Percentiles rank a stretch among this genome's conserved stretches.
Evolutionary conservation across 1,284 basidiomycete species (phyloP).

Genomic region (Afroboletus lepidellus): DNA sequence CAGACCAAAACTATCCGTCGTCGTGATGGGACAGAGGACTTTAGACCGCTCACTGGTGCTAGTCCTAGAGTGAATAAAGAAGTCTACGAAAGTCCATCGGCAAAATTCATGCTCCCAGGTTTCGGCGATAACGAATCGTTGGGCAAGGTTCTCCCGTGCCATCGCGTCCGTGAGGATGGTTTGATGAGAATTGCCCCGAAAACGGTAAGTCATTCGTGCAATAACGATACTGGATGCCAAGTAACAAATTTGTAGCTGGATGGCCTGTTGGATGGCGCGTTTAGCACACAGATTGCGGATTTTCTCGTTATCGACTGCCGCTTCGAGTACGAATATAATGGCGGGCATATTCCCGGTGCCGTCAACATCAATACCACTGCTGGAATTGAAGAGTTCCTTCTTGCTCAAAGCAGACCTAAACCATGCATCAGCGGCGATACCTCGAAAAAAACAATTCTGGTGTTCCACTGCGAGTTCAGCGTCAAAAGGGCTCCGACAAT

Average conservation of each 20-base stretch:
- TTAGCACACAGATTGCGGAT: conserved; percentile 58
- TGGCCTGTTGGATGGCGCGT: conserved; percentile 72
- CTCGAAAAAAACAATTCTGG: conserved; percentile 76
- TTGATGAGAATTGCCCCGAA: conserved; percentile 84
- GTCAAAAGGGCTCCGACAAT: conserved; percentile 94
- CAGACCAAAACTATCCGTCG: conserved; percentile 70
- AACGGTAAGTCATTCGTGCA: conserved; percentile 58
- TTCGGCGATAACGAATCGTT: conserved; percentile 92
- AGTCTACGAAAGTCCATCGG: conserved; percentile 53
- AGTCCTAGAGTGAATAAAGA: conserved; percentile 46
- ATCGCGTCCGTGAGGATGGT: conserved; percentile 91
- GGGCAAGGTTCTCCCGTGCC: conserved; percentile 93
- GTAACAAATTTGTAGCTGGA: conserved; percentile 53
- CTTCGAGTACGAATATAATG: conserved; percentile 95
- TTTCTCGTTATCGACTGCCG: conserved; percentile 93
- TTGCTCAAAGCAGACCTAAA: conserved; percentile 63
- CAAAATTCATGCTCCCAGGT: conserved; percentile 57
- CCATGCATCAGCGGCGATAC: conserved; percentile 82
- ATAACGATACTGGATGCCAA: conserved; percentile 3
- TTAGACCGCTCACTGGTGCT: conserved; percentile 64
- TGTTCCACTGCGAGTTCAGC: conserved; percentile 99
- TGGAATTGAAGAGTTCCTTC: conserved; percentile 79
- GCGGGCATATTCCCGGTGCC: conserved; percentile 91
- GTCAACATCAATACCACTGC: conserved; percentile 88
- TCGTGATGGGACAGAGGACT: conserved; percentile 77